Evolutionary conservation across 78 protist genomes (phyloP).

Genomic region (Dictyostelium brefeldianum): DNA sequence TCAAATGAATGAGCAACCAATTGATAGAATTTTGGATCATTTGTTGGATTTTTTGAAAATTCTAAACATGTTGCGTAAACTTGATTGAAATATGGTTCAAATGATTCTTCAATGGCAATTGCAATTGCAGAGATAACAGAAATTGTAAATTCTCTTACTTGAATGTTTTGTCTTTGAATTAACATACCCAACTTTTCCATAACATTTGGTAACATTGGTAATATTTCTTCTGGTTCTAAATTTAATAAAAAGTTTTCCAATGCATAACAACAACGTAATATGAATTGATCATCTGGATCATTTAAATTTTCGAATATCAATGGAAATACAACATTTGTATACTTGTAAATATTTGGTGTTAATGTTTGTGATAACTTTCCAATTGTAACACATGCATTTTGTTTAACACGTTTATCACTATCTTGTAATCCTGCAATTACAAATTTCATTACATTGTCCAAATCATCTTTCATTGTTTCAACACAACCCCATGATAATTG

Average conservation of each 20-base stretch:
- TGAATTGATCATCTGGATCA: conserved; percentile 63
- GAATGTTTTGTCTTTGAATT: conserved; percentile 21
- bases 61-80: not conserved
- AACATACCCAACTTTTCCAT: conserved; percentile 34
- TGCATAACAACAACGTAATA: conserved; percentile 66
- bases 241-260: conserved; percentile 44
- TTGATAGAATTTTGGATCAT: not conserved
- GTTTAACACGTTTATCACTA: conserved; percentile 16
- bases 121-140: conserved; percentile 49
- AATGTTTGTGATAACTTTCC: conserved; percentile 59
- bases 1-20: conserved; percentile 35
- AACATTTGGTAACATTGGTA: conserved; percentile 23
- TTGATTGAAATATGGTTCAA: conserved; percentile 62
- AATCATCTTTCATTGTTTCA: conserved; percentile 58
- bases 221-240: conserved; percentile 24
- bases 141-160: conserved; percentile 60
- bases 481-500: conserved; percentile 66
- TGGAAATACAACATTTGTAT: conserved; percentile 55
- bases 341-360: conserved; percentile 59
- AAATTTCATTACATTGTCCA: conserved; percentile 3
- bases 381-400: conserved; percentile 40
- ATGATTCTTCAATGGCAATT: conserved; percentile 15
- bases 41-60: not conserved
- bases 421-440: conserved; percentile 20
- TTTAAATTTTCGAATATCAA: conserved; percentile 27